Evolutionary conservation across 495 filamentous ascomycete genomes (phyloP).

Genomic region (Annulohypoxylon maeteangense): DNA sequence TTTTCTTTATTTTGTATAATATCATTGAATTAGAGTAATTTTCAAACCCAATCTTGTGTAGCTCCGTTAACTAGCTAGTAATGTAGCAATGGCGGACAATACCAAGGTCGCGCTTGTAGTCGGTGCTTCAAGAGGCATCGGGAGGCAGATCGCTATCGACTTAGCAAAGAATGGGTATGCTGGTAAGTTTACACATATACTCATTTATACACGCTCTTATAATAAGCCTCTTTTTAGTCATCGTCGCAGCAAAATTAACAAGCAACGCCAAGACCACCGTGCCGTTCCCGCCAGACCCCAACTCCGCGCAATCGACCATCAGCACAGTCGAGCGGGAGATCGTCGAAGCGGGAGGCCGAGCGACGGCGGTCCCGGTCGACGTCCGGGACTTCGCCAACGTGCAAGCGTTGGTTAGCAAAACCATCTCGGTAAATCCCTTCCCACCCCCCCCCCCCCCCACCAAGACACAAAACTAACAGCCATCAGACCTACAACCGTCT

Average conservation of each 20-base stretch:
- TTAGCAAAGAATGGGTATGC: constrained; percentile 76
- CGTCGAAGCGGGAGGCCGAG: constrained; percentile 69
- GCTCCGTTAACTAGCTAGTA: not conserved
- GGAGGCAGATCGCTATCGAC: constrained; percentile 80
- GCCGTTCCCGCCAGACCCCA: constrained; percentile 85
- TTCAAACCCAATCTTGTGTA: not conserved
- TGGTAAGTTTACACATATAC: constrained; percentile 56
- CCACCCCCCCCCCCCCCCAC: not conserved
- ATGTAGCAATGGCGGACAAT: constrained; percentile 25
- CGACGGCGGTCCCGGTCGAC: constrained; percentile 76
- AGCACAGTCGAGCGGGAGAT: constrained; percentile 87
- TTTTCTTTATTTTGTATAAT: not conserved
- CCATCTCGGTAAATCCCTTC: constrained; percentile 59
- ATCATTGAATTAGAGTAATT: not conserved
- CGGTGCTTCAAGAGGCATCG: constrained; percentile 81
- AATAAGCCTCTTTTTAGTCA: constrained; percentile 62
- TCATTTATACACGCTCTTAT: not conserved
- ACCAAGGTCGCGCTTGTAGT: constrained; percentile 72
- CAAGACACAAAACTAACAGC: not conserved
- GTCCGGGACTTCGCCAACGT: constrained; percentile 72
- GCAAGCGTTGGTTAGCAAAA: constrained; percentile 67
- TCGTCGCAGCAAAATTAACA: constrained; percentile 82
- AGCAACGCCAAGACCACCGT: constrained; percentile 66
- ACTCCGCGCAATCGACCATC: constrained; percentile 81
- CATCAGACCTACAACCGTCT: constrained; percentile 66